Evolutionary conservation across 768 basidiomycete species (phyloP).

Genomic region (Nidula microcarpa): DNA sequence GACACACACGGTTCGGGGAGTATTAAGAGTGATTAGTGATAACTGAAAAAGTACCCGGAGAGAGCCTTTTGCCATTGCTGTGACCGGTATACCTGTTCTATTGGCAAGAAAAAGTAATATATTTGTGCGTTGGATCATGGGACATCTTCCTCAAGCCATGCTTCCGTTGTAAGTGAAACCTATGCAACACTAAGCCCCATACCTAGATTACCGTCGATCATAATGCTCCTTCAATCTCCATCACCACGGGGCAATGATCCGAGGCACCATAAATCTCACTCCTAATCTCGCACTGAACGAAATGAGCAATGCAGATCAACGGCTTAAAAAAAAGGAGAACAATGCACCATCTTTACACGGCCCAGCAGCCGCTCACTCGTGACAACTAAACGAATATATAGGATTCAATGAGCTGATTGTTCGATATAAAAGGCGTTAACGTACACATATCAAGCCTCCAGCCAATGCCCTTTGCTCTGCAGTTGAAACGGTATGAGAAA

Average conservation of each 20-base stretch:
- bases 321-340: not conserved
- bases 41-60: too few species aligned
- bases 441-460: constrained; percentile 88
- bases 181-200: not conserved
- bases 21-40: constrained; percentile 36
- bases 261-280: constrained; percentile 85
- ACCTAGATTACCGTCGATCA: constrained; percentile 7
- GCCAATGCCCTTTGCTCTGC: constrained; percentile 74
- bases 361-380: constrained; percentile 66
- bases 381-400: constrained; percentile 47
- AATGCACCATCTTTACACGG: constrained; percentile 56
- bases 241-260: constrained; percentile 78
- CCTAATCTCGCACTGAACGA: constrained; percentile 71
- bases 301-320: not conserved
- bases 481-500: constrained; percentile 81
- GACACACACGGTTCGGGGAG: constrained; percentile 83
- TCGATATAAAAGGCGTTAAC: constrained; percentile 9
- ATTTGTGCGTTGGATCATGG: not conserved
- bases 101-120: not conserved
- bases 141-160: too few species aligned
- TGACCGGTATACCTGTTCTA: not conserved
- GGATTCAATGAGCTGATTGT: not conserved
- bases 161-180: not conserved
- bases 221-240: constrained; percentile 62
- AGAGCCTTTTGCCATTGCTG: not conserved